Base-by-base conservation (phyloP, 805 yeast species). In the Lipomyces lipofer region DNA sequence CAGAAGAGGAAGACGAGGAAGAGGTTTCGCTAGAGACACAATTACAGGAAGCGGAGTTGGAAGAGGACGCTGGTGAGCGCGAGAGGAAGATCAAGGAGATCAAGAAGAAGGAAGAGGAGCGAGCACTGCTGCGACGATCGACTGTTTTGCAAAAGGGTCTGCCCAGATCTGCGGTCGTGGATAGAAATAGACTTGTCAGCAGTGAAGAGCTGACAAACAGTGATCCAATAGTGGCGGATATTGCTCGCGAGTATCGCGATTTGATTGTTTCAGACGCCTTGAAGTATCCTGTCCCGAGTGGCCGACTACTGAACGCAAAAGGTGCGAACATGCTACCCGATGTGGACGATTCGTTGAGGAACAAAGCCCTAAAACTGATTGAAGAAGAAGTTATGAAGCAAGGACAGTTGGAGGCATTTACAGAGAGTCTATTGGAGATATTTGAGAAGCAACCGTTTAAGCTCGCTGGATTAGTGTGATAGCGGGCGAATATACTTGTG, bases 91-190 rank as follows among this genome's bases (percentile, higher is more conserved):
- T 64, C 9, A 51, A 55, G 7, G 62, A 45, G 28, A 51, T 59
- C 35, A 44, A 53, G 43, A 50, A 65, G 47, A 33, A 48, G 24
- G 56, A 62, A 43, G 59, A 51, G 15, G 60, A 56, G 38, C 54
- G 54, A 24, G 70, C 68, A 10, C 56, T 70, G 32, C 59, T 70
- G 6, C 66, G 81, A 36, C 63, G 81, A 45, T 78, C 85, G 0
- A 75, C 71, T 53, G 83, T 72, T 1, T 67, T 80, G 1, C 80
- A 78, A 62, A 66, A 67, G 47, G 78, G 73, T 0, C 69, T 82
- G 7, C 71, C 73, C 48, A 60, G 64, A 42, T 67, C 71, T 6
- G 12, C 28, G 4, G 27, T 40, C 4, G 36, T 56, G 19, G 57
- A 58, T 33, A 33, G 33, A 15, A 49, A 38, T 10, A 22, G 43